phyloP scores from a whole-genome alignment of 495 filamentous ascomycete species.

The Cercophora samala region DNA sequence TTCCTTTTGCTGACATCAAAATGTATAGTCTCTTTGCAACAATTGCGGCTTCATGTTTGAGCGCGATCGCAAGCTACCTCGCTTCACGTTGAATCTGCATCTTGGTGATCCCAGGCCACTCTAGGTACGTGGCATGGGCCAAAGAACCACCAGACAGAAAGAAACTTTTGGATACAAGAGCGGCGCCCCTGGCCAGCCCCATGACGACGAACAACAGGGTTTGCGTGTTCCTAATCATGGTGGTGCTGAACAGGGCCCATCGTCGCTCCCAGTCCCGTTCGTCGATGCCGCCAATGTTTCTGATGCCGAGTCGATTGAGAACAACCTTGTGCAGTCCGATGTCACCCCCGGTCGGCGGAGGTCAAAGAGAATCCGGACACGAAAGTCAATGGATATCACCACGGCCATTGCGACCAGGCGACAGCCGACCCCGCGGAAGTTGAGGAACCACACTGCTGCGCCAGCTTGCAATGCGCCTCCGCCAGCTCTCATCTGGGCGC shows the following conservation, averaged over 20 bases:
- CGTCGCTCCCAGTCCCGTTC: neutral
- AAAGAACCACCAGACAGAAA: neutral
- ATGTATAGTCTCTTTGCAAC: constrained; percentile 76
- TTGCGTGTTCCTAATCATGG: neutral
- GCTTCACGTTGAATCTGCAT: constrained; percentile 79
- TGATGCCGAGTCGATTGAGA: neutral
- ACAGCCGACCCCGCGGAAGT: neutral
- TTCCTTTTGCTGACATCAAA: constrained; percentile 5
- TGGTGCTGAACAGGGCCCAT: neutral
- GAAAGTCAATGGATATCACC: neutral
- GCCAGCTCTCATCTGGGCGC: neutral
- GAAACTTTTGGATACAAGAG: neutral
- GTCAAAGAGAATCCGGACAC: neutral
- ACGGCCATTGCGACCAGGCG: neutral
- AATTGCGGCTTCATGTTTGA: constrained; percentile 91
- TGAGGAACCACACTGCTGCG: neutral
- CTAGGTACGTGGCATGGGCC: constrained; percentile 25
- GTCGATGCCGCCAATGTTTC: neutral
- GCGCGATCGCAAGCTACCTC: constrained; percentile 77
- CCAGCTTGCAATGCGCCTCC: neutral
- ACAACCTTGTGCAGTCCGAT: neutral
- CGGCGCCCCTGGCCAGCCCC: neutral
- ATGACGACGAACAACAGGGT: neutral
- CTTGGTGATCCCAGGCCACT: constrained; percentile 37
- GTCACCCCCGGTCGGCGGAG: neutral